These are phyloP conservation scores for Pichia scutulata DNA, from an alignment of 805 yeast species.

Conservation along the genomic window DNA sequence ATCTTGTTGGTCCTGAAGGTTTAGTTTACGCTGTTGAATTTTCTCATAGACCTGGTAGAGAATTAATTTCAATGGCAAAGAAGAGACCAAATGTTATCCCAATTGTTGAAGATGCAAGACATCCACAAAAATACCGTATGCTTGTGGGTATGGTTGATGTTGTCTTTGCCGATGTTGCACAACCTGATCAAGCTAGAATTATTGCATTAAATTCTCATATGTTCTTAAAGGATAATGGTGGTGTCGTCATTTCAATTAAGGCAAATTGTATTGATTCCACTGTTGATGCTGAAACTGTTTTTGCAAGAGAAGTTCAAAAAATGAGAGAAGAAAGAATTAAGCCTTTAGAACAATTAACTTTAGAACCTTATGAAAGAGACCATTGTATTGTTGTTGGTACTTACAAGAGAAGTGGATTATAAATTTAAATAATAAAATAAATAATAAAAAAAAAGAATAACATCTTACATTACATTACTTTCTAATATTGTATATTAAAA, in stretches of 20 bases:
- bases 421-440: constrained; percentile 16
- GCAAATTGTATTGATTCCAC: constrained; percentile 99
- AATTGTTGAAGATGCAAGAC: constrained; percentile 99
- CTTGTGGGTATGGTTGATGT: constrained; percentile 97
- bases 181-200: constrained; percentile 99
- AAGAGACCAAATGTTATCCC: constrained; percentile 99
- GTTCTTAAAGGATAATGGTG: constrained; percentile 97
- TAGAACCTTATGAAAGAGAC: constrained; percentile 99
- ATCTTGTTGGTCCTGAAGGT: constrained; percentile 98
- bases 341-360: constrained; percentile 96
- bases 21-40: constrained; percentile 98
- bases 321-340: constrained; percentile 97
- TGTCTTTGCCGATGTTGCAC: constrained; percentile 99
- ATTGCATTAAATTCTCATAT: constrained; percentile 96
- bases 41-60: constrained; percentile 99
- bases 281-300: constrained; percentile 98
- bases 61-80: constrained; percentile 98
- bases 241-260: constrained; percentile 96
- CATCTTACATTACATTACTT: neutral
- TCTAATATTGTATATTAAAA: neutral
- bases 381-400: constrained; percentile 98
- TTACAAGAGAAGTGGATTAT: constrained; percentile 84
- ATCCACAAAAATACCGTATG: constrained; percentile 99
- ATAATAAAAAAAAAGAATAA: neutral
- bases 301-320: constrained; percentile 98